Evolutionary conservation across 2,329 filamentous ascomycete genomes (phyloP).

Genomic region (Tolypocladium endophyticum): DNA sequence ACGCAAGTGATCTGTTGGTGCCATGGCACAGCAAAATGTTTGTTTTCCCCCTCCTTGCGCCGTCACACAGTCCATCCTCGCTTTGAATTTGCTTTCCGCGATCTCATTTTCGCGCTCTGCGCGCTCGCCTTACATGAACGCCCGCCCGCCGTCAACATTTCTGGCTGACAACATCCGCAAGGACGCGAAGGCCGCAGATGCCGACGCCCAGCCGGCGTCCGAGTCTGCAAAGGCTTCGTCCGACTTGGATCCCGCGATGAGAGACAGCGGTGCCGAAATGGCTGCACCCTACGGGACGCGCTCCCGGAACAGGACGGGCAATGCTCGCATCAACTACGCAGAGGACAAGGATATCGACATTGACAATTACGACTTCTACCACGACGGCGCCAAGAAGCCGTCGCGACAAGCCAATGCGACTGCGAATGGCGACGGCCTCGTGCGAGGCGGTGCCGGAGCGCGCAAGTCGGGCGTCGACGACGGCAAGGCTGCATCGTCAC

Average conservation of each 20-base stretch:
- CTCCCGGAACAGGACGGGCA: slow-evolving; percentile 77
- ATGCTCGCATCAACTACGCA: slow-evolving; percentile 82
- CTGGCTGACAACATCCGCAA: slow-evolving; percentile 11
- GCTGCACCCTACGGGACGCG: slow-evolving; percentile 80
- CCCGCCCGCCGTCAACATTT: not conserved
- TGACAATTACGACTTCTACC: slow-evolving; percentile 65
- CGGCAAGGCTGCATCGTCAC: slow-evolving; percentile 21
- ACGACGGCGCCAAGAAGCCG: slow-evolving; percentile 42
- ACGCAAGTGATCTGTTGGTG: slow-evolving; percentile 23
- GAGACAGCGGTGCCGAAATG: slow-evolving; percentile 38
- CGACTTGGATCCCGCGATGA: slow-evolving; percentile 34
- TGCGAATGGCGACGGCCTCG: slow-evolving; percentile 23
- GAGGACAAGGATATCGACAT: slow-evolving; percentile 86
- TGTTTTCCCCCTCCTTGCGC: slow-evolving; percentile 8
- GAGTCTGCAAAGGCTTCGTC: slow-evolving; percentile 37
- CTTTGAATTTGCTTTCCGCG: slow-evolving; percentile 5
- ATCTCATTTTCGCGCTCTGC: not conserved
- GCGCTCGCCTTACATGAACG: slow-evolving; percentile 3
- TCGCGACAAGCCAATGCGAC: slow-evolving; percentile 34
- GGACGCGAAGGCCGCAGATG: slow-evolving; percentile 24
- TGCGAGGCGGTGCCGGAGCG: slow-evolving; percentile 22
- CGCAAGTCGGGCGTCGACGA: slow-evolving; percentile 33
- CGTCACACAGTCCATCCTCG: slow-evolving; percentile 3
- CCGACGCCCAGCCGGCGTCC: slow-evolving; percentile 20
- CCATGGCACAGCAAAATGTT: slow-evolving; percentile 30